These are phyloP conservation scores for Gymnopilus junonius DNA, from an alignment of 768 basidiomycete genomes.

Conservation along the genomic window DNA sequence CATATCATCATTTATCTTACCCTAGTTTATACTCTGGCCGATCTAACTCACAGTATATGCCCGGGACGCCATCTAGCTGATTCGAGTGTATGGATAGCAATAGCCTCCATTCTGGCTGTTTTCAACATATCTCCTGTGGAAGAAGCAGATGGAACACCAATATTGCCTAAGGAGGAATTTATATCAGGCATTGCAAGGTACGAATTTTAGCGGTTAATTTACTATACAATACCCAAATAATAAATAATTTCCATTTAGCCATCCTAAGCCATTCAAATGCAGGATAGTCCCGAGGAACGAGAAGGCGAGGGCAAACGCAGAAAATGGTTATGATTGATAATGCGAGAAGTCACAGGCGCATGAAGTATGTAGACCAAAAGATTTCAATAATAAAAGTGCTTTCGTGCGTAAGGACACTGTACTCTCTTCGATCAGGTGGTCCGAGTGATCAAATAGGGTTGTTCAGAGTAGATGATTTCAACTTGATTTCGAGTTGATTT, in stretches of 20 bases:
- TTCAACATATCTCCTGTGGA: constrained; percentile 29
- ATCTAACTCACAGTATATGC: constrained; percentile 27
- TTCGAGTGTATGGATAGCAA: constrained; percentile 38
- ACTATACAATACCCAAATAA: neutral
- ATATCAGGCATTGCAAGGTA: constrained; percentile 39
- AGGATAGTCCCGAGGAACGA: constrained; percentile 25
- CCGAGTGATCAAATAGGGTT: too few relatives aligned
- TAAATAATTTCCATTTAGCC: constrained; percentile 15
- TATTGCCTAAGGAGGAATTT: constrained; percentile 37
- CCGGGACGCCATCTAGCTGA: constrained; percentile 48
- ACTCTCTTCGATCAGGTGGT: too few relatives aligned
- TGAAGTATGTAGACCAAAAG: too few relatives aligned
- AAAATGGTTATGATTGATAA: too few relatives aligned
- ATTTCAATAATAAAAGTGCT: too few relatives aligned
- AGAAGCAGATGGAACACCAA: constrained; percentile 19
- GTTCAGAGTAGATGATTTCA: too few relatives aligned
- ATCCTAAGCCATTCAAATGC: constrained; percentile 33
- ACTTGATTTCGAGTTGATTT: too few relatives aligned
- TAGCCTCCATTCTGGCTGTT: constrained; percentile 30
- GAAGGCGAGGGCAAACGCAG: constrained; percentile 4
- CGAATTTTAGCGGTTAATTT: neutral
- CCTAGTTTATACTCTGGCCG: too few relatives aligned
- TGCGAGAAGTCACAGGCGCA: too few relatives aligned
- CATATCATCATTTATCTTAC: neutral
- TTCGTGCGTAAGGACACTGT: too few relatives aligned